These are phyloP conservation scores for Teunomyces aglyptinius DNA, from an alignment of 805 yeast species.

Conservation along the genomic window DNA sequence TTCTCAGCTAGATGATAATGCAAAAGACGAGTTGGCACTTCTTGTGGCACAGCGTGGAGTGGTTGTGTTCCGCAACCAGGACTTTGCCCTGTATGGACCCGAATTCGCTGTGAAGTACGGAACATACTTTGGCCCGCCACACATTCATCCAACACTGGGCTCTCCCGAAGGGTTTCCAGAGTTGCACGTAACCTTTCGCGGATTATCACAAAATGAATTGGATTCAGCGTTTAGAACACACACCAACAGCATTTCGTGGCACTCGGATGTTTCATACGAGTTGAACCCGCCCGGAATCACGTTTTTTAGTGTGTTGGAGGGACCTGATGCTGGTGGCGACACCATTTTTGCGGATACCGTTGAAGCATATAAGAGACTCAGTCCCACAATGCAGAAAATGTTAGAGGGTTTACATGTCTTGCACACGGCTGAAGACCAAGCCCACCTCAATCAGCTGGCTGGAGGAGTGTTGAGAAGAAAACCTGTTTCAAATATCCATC, in stretches of 20 bases:
- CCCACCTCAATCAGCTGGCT: slow-evolving; percentile 46
- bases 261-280: slow-evolving; percentile 73
- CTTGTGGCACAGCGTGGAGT: slow-evolving; percentile 34
- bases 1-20: slow-evolving; percentile 21
- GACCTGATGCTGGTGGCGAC: slow-evolving; percentile 67
- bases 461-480: slow-evolving; percentile 70
- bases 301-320: slow-evolving; percentile 60
- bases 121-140: slow-evolving; percentile 64
- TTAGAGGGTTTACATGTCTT: slow-evolving; percentile 61
- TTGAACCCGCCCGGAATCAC: slow-evolving; percentile 72
- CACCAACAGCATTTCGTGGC: slow-evolving; percentile 53
- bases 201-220: slow-evolving; percentile 40
- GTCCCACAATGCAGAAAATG: slow-evolving; percentile 60
- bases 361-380: slow-evolving; percentile 69
- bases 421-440: slow-evolving; percentile 73
- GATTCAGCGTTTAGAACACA: slow-evolving; percentile 33
- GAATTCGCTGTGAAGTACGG: slow-evolving; percentile 55
- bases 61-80: slow-evolving; percentile 32
- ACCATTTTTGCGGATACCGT: slow-evolving; percentile 66
- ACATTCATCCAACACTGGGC: slow-evolving; percentile 73
- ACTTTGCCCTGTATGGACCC: slow-evolving; percentile 38
- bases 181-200: slow-evolving; percentile 59
- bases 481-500: slow-evolving; percentile 63
- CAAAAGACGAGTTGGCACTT: slow-evolving; percentile 32
- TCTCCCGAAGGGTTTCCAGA: slow-evolving; percentile 64